Evolutionary conservation across 495 filamentous ascomycete genomes (phyloP).

Genomic region (Platismatia glauca): DNA sequence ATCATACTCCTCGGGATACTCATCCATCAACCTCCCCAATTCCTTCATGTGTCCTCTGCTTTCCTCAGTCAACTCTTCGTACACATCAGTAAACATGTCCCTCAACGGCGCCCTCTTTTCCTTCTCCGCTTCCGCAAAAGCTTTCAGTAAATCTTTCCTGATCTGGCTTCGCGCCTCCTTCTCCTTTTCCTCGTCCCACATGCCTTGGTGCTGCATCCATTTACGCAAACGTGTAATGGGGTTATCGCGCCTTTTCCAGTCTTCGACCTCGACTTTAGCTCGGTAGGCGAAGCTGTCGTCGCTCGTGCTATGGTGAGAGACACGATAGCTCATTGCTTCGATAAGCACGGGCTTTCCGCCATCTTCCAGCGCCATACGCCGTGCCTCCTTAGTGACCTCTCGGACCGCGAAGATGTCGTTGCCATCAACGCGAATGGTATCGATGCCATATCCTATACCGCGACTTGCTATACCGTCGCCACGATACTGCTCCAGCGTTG

Average conservation of each 20-base stretch:
- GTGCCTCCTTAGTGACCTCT: conserved; percentile 70
- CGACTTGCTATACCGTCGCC: conserved; percentile 94
- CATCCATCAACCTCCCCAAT: conserved; percentile 65
- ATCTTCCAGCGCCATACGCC: conserved; percentile 64
- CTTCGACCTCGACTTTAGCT: conserved; percentile 86
- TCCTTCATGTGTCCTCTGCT: conserved; percentile 67
- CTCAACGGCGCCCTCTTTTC: conserved; percentile 78
- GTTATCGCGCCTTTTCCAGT: conserved; percentile 95
- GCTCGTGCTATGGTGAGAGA: conserved; percentile 94
- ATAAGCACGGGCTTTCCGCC: conserved; percentile 77
- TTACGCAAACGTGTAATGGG: conserved; percentile 86
- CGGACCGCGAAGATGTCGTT: conserved; percentile 95
- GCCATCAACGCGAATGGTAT: conserved; percentile 91
- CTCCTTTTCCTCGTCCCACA: conserved; percentile 81
- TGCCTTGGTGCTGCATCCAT: conserved; percentile 71
- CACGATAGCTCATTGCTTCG: conserved; percentile 96
- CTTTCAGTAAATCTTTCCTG: conserved; percentile 67
- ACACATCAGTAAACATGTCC: conserved; percentile 77
- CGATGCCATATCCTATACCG: conserved; percentile 94
- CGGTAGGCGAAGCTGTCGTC: conserved; percentile 97
- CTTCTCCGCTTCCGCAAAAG: conserved; percentile 79
- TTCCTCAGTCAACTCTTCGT: conserved; percentile 80
- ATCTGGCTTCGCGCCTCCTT: conserved; percentile 58
- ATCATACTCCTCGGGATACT: conserved; percentile 93
- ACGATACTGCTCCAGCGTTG: conserved; percentile 91